Percentiles rank a stretch among this genome's conserved stretches.
phyloP scores from a whole-genome alignment of 2,329 filamentous ascomycete species.

The Alternaria brassicae region DNA sequence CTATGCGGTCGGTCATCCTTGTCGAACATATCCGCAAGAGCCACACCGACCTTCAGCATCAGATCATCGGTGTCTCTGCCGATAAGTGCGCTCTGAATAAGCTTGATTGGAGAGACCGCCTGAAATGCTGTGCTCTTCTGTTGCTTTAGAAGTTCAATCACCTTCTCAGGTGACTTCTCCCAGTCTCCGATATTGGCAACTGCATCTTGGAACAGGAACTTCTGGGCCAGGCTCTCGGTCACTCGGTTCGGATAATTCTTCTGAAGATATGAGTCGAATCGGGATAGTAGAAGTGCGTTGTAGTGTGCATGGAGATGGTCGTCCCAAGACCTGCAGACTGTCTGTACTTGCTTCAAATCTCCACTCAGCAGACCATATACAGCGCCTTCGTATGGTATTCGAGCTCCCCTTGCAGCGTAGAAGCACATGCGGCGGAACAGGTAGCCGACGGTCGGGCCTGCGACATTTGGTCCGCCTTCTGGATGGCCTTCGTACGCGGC shows the following conservation, averaged over 20 bases:
- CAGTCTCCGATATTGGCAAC: slow-evolving; percentile 67
- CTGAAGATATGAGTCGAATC: slow-evolving; percentile 77
- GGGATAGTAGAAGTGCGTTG: slow-evolving; percentile 80
- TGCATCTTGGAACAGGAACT: slow-evolving; percentile 70
- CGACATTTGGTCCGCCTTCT: slow-evolving; percentile 50
- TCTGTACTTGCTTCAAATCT: slow-evolving; percentile 77
- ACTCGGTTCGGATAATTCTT: slow-evolving; percentile 60
- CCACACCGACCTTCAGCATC: slow-evolving; percentile 53
- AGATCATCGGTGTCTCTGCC: slow-evolving; percentile 62
- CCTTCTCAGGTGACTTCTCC: slow-evolving; percentile 58
- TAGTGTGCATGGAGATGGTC: slow-evolving; percentile 88
- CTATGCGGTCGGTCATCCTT: slow-evolving; percentile 36
- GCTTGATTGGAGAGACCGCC: slow-evolving; percentile 71
- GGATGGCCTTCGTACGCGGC: slow-evolving; percentile 64
- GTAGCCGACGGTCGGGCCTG: slow-evolving; percentile 51
- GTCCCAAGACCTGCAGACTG: slow-evolving; percentile 80
- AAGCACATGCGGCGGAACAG: slow-evolving; percentile 83
- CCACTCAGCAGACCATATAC: slow-evolving; percentile 92
- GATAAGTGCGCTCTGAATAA: slow-evolving; percentile 78
- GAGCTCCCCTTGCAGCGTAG: slow-evolving; percentile 71
- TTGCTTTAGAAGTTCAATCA: slow-evolving; percentile 67
- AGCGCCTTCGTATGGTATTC: slow-evolving; percentile 81
- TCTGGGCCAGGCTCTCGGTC: slow-evolving; percentile 62
- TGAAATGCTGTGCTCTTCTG: slow-evolving; percentile 64
- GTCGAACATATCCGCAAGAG: slow-evolving; percentile 51